Conservation (phyloP, 345 rosid species). For the Ceriops tagal region DNA sequence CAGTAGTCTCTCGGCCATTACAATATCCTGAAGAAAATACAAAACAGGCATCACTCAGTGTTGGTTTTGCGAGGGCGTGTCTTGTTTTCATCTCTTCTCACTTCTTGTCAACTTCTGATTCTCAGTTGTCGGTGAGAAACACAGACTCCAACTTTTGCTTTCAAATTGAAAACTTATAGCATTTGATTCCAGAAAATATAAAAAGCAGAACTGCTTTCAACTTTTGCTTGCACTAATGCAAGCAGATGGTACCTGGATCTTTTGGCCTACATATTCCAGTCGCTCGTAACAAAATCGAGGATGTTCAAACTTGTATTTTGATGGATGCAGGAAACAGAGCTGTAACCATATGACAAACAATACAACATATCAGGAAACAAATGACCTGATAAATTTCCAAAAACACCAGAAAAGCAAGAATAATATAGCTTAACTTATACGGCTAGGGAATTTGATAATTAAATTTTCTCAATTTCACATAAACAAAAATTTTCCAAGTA, state of each 20-base stretch:
- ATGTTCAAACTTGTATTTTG: slow-evolving; percentile 86
- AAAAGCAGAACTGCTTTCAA: neutral
- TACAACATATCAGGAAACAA: slow-evolving; percentile 11
- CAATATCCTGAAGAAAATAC: slow-evolving; percentile 54
- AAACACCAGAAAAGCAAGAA: slow-evolving; percentile 4
- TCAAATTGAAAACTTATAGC: neutral
- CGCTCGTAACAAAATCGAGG: slow-evolving; percentile 90
- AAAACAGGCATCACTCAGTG: neutral
- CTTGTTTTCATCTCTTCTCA: slow-evolving; percentile 2
- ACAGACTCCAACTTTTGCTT: too few relatives aligned
- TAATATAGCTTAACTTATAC: neutral
- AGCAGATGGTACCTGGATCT: slow-evolving; percentile 66
- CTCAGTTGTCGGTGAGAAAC: neutral
- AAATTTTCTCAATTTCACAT: neutral
- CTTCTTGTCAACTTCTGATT: neutral
- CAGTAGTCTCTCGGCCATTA: slow-evolving; percentile 82
- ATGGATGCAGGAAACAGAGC: slow-evolving; percentile 98
- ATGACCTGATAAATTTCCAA: neutral
- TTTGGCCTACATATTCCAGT: slow-evolving; percentile 86
- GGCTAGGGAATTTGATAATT: neutral
- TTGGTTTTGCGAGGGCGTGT: neutral
- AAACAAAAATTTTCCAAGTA: too few relatives aligned
- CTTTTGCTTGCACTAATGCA: neutral
- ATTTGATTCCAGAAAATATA: neutral
- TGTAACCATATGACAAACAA: slow-evolving; percentile 29